Conservation (phyloP, 345 rosid genomes). For the Diplotaxis tenuifolia region DNA sequence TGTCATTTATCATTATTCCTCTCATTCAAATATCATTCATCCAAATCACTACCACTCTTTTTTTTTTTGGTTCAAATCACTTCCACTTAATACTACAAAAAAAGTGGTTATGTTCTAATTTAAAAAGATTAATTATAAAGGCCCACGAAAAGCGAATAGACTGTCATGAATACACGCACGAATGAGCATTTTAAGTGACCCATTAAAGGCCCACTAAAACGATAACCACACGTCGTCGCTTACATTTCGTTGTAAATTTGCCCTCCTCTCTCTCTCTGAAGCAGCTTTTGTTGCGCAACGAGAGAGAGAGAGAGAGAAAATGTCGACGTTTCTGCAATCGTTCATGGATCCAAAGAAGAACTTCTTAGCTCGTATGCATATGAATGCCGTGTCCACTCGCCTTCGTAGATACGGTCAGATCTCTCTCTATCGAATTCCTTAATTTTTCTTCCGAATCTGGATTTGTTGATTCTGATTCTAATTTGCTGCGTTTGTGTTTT, state of each 20-base stretch:
- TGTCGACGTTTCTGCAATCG: conserved; percentile 32
- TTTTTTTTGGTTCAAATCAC: too few relatives aligned
- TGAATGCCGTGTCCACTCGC: conserved; percentile 31
- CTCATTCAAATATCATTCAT: not conserved
- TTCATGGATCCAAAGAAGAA: conserved; percentile 40
- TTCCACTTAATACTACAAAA: too few relatives aligned
- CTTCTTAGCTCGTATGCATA: conserved; percentile 40
- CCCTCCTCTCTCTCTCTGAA: not conserved
- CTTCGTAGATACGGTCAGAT: conserved; percentile 39
- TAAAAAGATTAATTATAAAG: not conserved
- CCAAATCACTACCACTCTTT: too few relatives aligned
- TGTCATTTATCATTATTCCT: not conserved
- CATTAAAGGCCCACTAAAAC: conserved; percentile 10
- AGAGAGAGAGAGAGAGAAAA: not conserved
- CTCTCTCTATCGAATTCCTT: conserved; percentile 30
- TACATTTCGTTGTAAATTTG: not conserved
- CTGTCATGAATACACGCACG: not conserved
- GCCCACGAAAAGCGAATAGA: too few relatives aligned
- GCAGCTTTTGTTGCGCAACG: not conserved
- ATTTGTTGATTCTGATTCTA: conserved; percentile 4
- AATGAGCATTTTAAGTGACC: not conserved
- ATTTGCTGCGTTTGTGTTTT: not conserved
- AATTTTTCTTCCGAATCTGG: conserved; percentile 15
- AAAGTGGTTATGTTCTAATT: not conserved
- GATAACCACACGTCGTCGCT: not conserved